Conservation (phyloP, 164 flowering plant genomes). For the Houttuynia cordata region DNA sequence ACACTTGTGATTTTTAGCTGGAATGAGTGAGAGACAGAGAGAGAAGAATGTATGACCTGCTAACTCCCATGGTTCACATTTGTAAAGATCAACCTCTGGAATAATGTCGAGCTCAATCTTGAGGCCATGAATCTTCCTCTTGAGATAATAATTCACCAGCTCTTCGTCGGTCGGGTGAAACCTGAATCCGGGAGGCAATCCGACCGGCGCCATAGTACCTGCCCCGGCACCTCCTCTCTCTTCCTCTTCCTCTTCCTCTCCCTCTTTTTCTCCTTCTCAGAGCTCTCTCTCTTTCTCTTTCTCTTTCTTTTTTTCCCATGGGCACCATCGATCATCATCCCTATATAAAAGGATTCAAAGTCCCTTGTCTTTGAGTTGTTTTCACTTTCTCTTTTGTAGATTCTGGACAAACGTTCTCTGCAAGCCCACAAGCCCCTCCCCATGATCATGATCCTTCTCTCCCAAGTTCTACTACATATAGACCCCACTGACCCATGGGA, state of each 20-base stretch:
- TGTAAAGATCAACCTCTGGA: conserved; percentile 91
- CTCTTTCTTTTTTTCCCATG: background rate
- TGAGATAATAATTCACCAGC: conserved; percentile 80
- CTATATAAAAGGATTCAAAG: conserved; percentile 47
- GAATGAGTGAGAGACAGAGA: conserved; percentile 1
- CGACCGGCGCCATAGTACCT: conserved; percentile 58
- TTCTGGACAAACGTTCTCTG: conserved; percentile 69
- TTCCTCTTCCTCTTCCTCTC: conserved; percentile 2
- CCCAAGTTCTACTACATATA: background rate
- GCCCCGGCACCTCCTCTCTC: background rate
- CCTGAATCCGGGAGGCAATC: conserved; percentile 82
- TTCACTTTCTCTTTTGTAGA: conserved; percentile 64
- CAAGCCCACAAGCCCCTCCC: conserved; percentile 31
- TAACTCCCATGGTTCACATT: conserved; percentile 93
- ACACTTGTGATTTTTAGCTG: too few species aligned
- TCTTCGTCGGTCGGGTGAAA: conserved; percentile 94
- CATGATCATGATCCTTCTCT: conserved; percentile 1
- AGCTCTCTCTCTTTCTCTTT: background rate
- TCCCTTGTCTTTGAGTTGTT: conserved; percentile 33
- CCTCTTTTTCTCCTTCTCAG: background rate
- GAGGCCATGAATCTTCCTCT: conserved; percentile 68
- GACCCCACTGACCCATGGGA: background rate
- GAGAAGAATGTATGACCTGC: conserved; percentile 31
- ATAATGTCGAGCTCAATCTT: conserved; percentile 82
- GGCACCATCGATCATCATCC: conserved; percentile 5